Evolutionary conservation across 108 stramenopile species (phyloP).

Genomic region (Aurantiochytrium sp.): DNA sequence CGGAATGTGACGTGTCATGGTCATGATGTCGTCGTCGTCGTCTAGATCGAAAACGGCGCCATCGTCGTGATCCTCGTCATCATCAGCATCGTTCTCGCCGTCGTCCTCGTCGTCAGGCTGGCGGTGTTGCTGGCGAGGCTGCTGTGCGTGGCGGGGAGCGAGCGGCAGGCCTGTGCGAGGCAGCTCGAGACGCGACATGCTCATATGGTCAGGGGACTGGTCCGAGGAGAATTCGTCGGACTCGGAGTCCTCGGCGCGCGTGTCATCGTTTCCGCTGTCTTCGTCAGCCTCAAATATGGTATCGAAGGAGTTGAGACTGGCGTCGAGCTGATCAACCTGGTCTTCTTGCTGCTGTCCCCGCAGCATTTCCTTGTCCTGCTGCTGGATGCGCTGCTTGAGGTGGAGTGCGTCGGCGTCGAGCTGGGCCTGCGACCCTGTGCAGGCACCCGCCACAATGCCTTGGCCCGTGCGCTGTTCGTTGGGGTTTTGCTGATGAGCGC

Average conservation of each 20-base stretch:
- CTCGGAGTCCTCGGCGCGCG: neutral
- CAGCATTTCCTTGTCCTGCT: neutral
- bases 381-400: neutral
- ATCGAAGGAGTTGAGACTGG: neutral
- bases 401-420: neutral
- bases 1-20: neutral
- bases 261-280: neutral
- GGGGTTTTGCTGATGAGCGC: too few relatives aligned
- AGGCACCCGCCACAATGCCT: too few relatives aligned
- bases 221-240: neutral
- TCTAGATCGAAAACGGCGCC: neutral
- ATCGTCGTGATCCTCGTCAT: neutral
- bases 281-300: neutral
- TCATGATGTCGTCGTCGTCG: neutral
- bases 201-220: neutral
- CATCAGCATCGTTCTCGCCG: neutral
- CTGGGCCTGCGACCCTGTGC: too few relatives aligned
- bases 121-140: neutral
- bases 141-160: too few relatives aligned
- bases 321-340: neutral
- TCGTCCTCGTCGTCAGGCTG: neutral
- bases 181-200: neutral
- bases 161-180: neutral
- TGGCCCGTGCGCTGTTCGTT: too few relatives aligned
- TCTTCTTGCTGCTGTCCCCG: neutral